Percentiles rank a stretch among this genome's conserved stretches.
phyloP scores from a whole-genome alignment of 441 rosid species.

The Oxalis stricta region DNA sequence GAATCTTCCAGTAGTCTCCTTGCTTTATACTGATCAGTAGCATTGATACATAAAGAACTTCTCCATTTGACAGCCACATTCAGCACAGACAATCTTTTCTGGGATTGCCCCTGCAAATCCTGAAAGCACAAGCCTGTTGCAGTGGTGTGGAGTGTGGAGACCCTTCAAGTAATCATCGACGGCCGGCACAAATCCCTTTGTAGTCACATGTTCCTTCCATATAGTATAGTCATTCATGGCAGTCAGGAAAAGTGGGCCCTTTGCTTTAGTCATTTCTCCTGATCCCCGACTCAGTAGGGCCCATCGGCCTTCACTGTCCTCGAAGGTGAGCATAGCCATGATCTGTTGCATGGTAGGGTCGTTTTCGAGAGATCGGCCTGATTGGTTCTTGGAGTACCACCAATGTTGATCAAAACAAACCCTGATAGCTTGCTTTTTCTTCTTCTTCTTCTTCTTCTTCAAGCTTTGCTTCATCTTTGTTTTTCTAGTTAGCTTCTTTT shows the following conservation, averaged over 20 bases:
- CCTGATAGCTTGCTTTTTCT: too few relatives aligned
- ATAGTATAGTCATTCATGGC: not conserved
- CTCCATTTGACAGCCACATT: slow-evolving; percentile 31
- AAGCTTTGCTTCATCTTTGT: too few relatives aligned
- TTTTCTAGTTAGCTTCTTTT: too few relatives aligned
- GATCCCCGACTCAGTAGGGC: slow-evolving; percentile 15
- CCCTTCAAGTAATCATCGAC: slow-evolving; percentile 4
- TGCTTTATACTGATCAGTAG: too few relatives aligned
- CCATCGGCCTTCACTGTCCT: slow-evolving; percentile 28
- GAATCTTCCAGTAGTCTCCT: too few relatives aligned
- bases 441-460: too few relatives aligned
- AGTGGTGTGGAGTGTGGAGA: slow-evolving; percentile 13
- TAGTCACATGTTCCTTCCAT: not conserved
- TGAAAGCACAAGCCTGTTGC: slow-evolving; percentile 23
- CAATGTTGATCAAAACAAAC: too few relatives aligned
- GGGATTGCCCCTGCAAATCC: slow-evolving; percentile 19
- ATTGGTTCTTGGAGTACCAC: slow-evolving; percentile 22
- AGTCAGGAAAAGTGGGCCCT: slow-evolving; percentile 3
- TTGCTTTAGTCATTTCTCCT: slow-evolving; percentile 13
- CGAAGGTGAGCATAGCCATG: slow-evolving; percentile 20
- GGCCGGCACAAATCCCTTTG: slow-evolving; percentile 8
- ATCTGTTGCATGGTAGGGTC: slow-evolving; percentile 22
- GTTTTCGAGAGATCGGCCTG: not conserved
- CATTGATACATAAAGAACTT: slow-evolving; percentile 35
- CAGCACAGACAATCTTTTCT: slow-evolving; percentile 25